Conservation (phyloP, 1,284 basidiomycete species). For the Fomitopsis schrenkii region DNA sequence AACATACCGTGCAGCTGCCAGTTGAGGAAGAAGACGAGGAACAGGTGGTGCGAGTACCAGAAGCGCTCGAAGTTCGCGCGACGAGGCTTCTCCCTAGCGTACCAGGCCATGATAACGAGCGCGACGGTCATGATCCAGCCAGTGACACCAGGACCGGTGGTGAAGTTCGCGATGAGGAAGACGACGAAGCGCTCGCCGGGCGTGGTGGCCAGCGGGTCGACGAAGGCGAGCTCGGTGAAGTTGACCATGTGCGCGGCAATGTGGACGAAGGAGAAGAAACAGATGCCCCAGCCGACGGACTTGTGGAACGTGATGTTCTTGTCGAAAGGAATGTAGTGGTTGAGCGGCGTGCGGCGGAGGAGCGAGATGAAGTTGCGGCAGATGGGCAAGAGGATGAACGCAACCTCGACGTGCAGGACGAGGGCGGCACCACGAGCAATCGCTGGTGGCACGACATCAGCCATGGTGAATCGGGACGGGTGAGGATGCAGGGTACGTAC, state of each 20-base stretch:
- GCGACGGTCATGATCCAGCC: constrained; percentile 86
- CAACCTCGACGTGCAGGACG: constrained; percentile 82
- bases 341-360: constrained; percentile 76
- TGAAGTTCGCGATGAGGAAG: constrained; percentile 76
- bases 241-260: constrained; percentile 78
- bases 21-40: constrained; percentile 83
- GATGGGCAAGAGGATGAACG: constrained; percentile 87
- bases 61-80: constrained; percentile 78
- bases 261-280: constrained; percentile 70
- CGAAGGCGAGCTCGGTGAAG: constrained; percentile 65
- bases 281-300: constrained; percentile 83
- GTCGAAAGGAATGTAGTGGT: constrained; percentile 85
- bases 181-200: constrained; percentile 52
- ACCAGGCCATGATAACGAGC: constrained; percentile 77
- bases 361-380: constrained; percentile 89
- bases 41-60: constrained; percentile 89
- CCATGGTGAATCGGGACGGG: neutral
- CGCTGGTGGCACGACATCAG: constrained; percentile 35
- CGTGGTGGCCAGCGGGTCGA: constrained; percentile 47
- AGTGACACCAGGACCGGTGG: constrained; percentile 84
- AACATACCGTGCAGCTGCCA: constrained; percentile 96
- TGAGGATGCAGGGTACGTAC: constrained; percentile 41
- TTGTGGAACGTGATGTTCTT: constrained; percentile 89
- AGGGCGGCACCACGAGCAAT: constrained; percentile 83
- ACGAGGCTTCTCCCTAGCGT: constrained; percentile 74